These are phyloP conservation scores for Bipolaris victoriae DNA, from an alignment of 2,329 filamentous ascomycete genomes.

Conservation along the genomic window DNA sequence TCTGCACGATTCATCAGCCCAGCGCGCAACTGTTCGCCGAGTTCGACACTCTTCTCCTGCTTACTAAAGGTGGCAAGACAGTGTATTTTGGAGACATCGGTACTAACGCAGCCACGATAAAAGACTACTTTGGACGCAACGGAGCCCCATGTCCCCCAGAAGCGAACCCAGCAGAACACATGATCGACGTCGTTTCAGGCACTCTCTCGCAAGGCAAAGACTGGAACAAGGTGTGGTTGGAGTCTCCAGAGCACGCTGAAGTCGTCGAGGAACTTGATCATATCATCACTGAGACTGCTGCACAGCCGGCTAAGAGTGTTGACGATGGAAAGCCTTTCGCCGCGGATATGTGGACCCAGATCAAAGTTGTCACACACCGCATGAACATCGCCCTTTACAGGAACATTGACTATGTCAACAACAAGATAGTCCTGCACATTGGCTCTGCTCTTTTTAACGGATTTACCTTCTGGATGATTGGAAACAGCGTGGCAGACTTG, in stretches of 20 bases:
- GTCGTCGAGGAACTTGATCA: not conserved
- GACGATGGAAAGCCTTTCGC: not conserved
- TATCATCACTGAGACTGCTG: not conserved
- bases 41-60: constrained; percentile 78
- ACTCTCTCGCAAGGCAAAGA: not conserved
- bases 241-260: not conserved
- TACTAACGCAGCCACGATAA: constrained; percentile 67
- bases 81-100: constrained; percentile 83
- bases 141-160: constrained; percentile 68
- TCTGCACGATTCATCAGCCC: constrained; percentile 93
- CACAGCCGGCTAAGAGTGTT: not conserved
- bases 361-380: not conserved
- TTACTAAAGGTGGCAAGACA: constrained; percentile 73
- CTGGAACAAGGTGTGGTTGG: constrained; percentile 2
- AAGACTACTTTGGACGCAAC: constrained; percentile 74
- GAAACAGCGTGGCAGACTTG: constrained; percentile 37
- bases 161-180: constrained; percentile 81
- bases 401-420: constrained; percentile 2
- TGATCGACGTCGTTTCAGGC: constrained; percentile 58
- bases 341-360: not conserved
- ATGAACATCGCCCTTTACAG: constrained; percentile 1
- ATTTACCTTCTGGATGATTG: constrained; percentile 28
- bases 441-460: constrained; percentile 18
- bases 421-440: not conserved
- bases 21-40: constrained; percentile 88